A percentile compares a stretch with the other conserved stretches of the same genome.
phyloP scores from a whole-genome alignment of 345 rosid species.

The Schrenkiella parvula region DNA sequence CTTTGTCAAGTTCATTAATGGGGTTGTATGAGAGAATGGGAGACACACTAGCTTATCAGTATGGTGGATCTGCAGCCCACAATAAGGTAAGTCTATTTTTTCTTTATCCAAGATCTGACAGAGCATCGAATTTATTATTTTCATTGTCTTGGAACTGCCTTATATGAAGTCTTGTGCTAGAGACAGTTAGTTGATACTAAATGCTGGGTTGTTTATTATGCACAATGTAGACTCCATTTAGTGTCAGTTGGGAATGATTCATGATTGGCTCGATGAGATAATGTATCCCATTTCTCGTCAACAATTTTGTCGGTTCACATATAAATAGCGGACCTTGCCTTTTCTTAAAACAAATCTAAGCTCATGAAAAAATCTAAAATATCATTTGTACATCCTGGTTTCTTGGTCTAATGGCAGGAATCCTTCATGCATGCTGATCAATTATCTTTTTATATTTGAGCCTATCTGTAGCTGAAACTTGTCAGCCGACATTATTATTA shows the following conservation, averaged over 20 bases:
- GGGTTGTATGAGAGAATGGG: conserved; percentile 90
- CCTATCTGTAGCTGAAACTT: background rate
- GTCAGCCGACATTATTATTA: background rate
- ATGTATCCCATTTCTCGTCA: background rate
- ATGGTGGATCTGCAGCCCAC: conserved; percentile 98
- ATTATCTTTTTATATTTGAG: background rate
- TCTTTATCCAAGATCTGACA: background rate
- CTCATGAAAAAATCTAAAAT: background rate
- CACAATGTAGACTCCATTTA: background rate
- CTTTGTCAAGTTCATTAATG: conserved; percentile 85
- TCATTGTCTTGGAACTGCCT: background rate
- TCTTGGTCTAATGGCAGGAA: background rate
- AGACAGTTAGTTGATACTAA: conserved; percentile 1
- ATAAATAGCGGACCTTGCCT: background rate
- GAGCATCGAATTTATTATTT: background rate
- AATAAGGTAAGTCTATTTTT: conserved; percentile 57
- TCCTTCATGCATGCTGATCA: conserved; percentile 1
- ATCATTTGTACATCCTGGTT: background rate
- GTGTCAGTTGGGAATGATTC: background rate
- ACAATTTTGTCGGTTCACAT: background rate
- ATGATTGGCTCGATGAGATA: background rate
- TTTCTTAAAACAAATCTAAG: background rate
- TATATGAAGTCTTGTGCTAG: background rate
- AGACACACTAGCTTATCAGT: conserved; percentile 87
- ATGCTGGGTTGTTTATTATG: background rate